Base-by-base conservation (phyloP, 257 asterid species). In the Agastache rugosa region DNA sequence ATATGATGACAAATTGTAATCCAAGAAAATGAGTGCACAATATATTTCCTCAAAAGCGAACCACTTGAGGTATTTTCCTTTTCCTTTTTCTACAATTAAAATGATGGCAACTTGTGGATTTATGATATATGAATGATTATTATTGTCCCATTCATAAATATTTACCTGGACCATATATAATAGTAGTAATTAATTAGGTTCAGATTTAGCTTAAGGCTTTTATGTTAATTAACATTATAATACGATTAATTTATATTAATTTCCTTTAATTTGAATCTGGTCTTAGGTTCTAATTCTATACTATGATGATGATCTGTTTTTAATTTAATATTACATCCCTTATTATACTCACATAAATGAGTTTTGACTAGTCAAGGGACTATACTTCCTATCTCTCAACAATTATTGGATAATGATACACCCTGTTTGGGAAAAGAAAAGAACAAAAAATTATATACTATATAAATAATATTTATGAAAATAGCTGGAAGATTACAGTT, bases 341-440 rank as follows among this genome's bases (percentile, higher is more conserved):
- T 56, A 56, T 56, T 55, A 20, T 55, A 55, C 23, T 64, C 16
- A 20, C 23, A 65, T 42, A 41, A 65, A 34, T 9, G 20, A 11
- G 60, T 17, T 70, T 78, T 80, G 85, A 77, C 85, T 1, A 58
- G 89, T 85, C 89, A 85, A 82, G 66, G 69, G 47, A 53, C 55
- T 48, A 35, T 31, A 61, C 55, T 63, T 63, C 25, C 15, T 48
- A 54, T 51, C 64, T 72, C 70, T 37, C 23, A 63, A 19, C 79
- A 71, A 83, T 85, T 71, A 86, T 79, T 79, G 86, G 73, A 74
- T 73, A 31, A 83, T 77, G 53, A 81, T 75, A 73, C 15, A 58
- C 63, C 74, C 67, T 37, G 34, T 73, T 68, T 69, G 67, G 69
- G 65, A 73, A 51, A 50, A 64, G 20, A 47, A 59, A 70, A 62